A percentile compares a stretch with the other conserved stretches of the same genome.
These are phyloP conservation scores for Aureobasidium sp. DNA, from an alignment of 2,329 filamentous ascomycete species.

Conservation along the genomic window DNA sequence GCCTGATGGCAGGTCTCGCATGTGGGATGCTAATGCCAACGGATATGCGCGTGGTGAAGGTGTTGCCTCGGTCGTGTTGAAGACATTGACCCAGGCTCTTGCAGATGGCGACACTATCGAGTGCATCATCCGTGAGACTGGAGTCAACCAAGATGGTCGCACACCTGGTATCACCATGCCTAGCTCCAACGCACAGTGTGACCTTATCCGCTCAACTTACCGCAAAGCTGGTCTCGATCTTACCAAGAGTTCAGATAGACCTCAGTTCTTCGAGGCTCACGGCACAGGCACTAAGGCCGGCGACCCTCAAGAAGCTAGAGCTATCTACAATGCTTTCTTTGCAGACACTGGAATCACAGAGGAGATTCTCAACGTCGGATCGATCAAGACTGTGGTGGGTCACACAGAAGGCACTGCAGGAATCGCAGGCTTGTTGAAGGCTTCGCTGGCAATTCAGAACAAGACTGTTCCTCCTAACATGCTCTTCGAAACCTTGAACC, in stretches of 20 bases:
- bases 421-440: slow-evolving; percentile 31
- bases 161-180: slow-evolving; percentile 37
- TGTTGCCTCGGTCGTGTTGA: slow-evolving; percentile 44
- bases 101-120: slow-evolving; percentile 40
- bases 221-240: slow-evolving; percentile 29
- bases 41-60: slow-evolving; percentile 50
- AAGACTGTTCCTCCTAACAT: slow-evolving; percentile 22
- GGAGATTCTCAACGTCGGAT: slow-evolving; percentile 21
- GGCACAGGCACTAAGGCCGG: slow-evolving; percentile 26
- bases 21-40: slow-evolving; percentile 35
- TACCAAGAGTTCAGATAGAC: slow-evolving; percentile 18
- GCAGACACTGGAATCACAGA: slow-evolving; percentile 19
- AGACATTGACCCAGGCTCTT: slow-evolving; percentile 39
- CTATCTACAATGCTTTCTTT: slow-evolving; percentile 27
- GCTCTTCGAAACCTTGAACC: slow-evolving; percentile 14
- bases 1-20: slow-evolving; percentile 33
- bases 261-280: slow-evolving; percentile 33
- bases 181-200: slow-evolving; percentile 30
- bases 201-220: slow-evolving; percentile 34
- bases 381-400: slow-evolving; percentile 32
- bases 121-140: slow-evolving; percentile 31
- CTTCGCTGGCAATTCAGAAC: slow-evolving; percentile 21
- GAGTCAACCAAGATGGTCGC: slow-evolving; percentile 33
- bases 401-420: slow-evolving; percentile 47
- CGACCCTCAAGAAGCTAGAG: slow-evolving; percentile 24